phyloP scores from a whole-genome alignment of 2,329 filamentous ascomycete species.

The Pyrenophora teres region DNA sequence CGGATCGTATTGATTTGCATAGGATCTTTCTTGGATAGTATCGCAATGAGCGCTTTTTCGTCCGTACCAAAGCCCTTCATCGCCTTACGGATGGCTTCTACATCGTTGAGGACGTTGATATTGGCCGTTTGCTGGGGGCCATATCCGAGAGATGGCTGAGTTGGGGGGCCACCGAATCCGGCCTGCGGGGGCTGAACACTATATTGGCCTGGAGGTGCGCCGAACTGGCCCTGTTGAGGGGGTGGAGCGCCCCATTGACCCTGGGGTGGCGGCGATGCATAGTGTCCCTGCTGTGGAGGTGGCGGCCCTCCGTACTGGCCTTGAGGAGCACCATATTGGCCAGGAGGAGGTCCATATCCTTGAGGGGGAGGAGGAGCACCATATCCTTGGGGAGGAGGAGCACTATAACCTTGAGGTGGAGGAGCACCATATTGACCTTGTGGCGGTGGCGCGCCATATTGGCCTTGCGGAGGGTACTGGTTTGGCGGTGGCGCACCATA shows the following conservation, averaged over 20 bases:
- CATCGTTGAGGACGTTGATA: constrained; percentile 68
- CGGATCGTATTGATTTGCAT: constrained; percentile 69
- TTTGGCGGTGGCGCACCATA: constrained; percentile 45
- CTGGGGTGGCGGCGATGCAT: constrained; percentile 30
- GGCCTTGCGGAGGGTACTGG: constrained; percentile 25
- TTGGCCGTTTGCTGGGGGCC: constrained; percentile 64
- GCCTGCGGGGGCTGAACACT: constrained; percentile 14
- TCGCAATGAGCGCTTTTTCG: constrained; percentile 73
- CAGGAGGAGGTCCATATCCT: constrained; percentile 13
- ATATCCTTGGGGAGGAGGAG: constrained; percentile 23
- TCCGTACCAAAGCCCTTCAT: constrained; percentile 96
- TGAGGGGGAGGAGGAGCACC: constrained; percentile 9
- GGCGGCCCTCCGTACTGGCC: constrained; percentile 12
- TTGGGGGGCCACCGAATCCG: constrained; percentile 47
- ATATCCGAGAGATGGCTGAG: constrained; percentile 70
- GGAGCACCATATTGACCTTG: constrained; percentile 29
- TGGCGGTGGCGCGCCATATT: constrained; percentile 30
- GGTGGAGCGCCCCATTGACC: constrained; percentile 37
- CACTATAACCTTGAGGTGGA: constrained; percentile 25
- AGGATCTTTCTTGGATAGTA: constrained; percentile 75
- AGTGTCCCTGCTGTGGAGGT: constrained; percentile 20
- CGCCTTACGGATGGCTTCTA: constrained; percentile 73
- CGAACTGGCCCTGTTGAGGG: constrained; percentile 28
- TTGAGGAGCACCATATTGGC: constrained; percentile 44
- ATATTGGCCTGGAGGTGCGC: constrained; percentile 26